Evolutionary conservation across 1,284 basidiomycete species (phyloP).

Genomic region (Tremellales sp.): DNA sequence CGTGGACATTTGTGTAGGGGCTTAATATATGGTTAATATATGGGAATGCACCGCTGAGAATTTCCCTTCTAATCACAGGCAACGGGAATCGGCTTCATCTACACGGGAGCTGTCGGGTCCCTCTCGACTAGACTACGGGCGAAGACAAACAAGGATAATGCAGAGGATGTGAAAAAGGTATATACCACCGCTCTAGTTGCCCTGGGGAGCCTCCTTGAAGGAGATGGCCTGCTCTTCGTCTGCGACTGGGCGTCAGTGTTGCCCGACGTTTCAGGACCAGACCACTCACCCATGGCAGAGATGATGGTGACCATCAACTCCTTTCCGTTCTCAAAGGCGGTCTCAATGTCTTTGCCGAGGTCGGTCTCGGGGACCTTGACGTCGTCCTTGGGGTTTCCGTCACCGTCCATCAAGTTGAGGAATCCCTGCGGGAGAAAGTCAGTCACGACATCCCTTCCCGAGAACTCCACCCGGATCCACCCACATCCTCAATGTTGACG

Average conservation of each 20-base stretch:
- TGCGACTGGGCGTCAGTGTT: constrained; percentile 14
- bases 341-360: constrained; percentile 70
- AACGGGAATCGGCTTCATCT: too few relatives aligned
- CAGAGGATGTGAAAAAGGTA: background rate
- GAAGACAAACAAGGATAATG: background rate
- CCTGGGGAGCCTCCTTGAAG: constrained; percentile 71
- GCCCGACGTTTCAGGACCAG: background rate
- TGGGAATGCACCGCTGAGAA: too few relatives aligned
- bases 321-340: constrained; percentile 79
- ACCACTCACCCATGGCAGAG: constrained; percentile 75
- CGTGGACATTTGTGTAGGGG: too few relatives aligned
- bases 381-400: constrained; percentile 88
- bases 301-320: constrained; percentile 78
- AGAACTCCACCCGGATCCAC: constrained; percentile 11
- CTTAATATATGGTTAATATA: too few relatives aligned
- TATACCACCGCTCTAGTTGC: constrained; percentile 7
- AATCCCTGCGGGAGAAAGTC: constrained; percentile 53
- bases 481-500: constrained; percentile 74
- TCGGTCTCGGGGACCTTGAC: constrained; percentile 88
- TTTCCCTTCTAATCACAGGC: too few relatives aligned
- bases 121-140: too few relatives aligned
- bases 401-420: constrained; percentile 88
- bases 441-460: background rate
- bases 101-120: too few relatives aligned
- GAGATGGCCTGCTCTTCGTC: constrained; percentile 72